Conservation (phyloP, 2,329 filamentous ascomycete species). For the Macrophomina pseudophaseolina region DNA sequence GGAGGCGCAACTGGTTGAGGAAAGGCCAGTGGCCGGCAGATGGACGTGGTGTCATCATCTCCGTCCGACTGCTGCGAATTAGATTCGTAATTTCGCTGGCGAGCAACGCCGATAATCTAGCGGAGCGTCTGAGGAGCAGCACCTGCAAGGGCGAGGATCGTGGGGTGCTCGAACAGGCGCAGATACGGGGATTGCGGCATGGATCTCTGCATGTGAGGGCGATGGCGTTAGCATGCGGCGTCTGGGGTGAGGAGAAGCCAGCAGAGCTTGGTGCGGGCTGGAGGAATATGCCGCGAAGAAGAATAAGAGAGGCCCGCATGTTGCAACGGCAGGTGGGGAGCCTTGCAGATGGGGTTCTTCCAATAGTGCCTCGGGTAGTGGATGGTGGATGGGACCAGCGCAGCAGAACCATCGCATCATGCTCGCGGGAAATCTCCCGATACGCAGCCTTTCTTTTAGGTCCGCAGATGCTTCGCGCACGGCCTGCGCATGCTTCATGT, state of each 20-base stretch:
- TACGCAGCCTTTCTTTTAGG: slow-evolving; percentile 7
- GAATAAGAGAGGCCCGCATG: neutral
- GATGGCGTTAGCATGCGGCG: slow-evolving; percentile 1
- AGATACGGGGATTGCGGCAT: slow-evolving; percentile 18
- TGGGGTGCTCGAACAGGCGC: slow-evolving; percentile 8
- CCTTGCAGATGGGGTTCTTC: neutral
- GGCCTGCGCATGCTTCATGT: slow-evolving; percentile 3
- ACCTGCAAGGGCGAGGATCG: slow-evolving; percentile 13
- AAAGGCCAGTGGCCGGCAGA: slow-evolving; percentile 19
- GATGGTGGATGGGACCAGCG: slow-evolving; percentile 21
- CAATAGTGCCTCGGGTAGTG: neutral
- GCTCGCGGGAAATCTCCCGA: slow-evolving; percentile 7
- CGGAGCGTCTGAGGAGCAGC: slow-evolving; percentile 10
- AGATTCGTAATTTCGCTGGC: neutral
- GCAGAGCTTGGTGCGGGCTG: neutral
- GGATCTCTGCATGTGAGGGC: slow-evolving; percentile 22
- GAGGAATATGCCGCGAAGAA: neutral
- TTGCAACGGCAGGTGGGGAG: neutral
- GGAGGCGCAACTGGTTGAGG: slow-evolving; percentile 9
- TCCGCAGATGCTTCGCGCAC: neutral
- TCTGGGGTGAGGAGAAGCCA: neutral
- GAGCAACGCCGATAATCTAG: slow-evolving; percentile 7
- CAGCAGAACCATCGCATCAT: slow-evolving; percentile 18
- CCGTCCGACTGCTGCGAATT: neutral
- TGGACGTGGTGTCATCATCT: neutral